Evolutionary conservation across 148 eudicot genomes (phyloP), one percentile per base, ranked within the genome.

Genomic region (Cornus kousa): DNA sequence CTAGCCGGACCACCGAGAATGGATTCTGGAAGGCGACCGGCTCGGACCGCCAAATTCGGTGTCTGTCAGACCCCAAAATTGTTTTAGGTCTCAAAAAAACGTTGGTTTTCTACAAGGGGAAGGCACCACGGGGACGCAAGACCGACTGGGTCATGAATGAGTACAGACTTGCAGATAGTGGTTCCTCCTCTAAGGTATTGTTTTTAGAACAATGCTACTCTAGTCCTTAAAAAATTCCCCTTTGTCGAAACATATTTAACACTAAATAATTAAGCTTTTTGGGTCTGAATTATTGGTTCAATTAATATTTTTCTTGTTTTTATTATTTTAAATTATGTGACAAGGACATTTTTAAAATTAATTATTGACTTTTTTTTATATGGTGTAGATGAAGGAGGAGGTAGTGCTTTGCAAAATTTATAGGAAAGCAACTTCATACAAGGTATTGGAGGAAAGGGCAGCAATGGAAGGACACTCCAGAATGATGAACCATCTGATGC

Each of bases 361-460:
- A 62, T 20, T 53, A 53, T 53, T 53, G 59, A 53, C 20, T 17
- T 62, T 17, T 17, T 24, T 17, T 62, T 3, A n/a, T 19, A 13
- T 62, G 19, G 20, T 70, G 23, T 7, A 35, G 20, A 70, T 70
- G 72, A 46, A 70, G 72, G 50, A 70, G 72, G 72, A 70, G 24
- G 20, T 70, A 70, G 72, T 70, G 20, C 72, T 70, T 7, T 70
- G 72, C 72, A 70, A 70, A 46, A 70, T 70, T 12, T 70, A 70
- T 20, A 70, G 72, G 37, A 70, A 70, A n/a, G 72, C 72, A 39
- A 70, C 72, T 3, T 70, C 72, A 70, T 39, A 35, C 22, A 70
- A 70, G 40, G 72, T 70, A 17, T 70, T 70, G 72, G 72, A 70
- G 72, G 22, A 70, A 37, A 70, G 50, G 72, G 72, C 72, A 39